Evolutionary conservation across 148 eudicot genomes (phyloP).

Genomic region (Bassia scoparia): DNA sequence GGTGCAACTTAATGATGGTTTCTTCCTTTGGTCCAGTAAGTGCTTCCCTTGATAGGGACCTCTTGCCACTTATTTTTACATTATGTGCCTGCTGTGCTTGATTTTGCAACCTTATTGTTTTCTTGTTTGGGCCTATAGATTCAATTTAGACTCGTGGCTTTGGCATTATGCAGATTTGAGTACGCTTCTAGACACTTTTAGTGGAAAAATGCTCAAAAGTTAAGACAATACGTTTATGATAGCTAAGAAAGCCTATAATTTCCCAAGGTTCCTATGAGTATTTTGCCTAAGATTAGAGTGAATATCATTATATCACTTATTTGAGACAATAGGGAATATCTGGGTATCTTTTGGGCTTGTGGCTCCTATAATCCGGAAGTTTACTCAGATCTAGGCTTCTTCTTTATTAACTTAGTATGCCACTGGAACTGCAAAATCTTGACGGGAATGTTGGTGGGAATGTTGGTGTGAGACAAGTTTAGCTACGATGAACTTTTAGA

Average conservation of each 20-base stretch:
- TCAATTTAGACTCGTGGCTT: conserved; percentile 8
- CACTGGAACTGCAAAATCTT: no score
- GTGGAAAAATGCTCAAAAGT: conserved; percentile 6
- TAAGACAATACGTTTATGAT: not conserved
- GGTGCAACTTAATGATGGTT: conserved; percentile 32
- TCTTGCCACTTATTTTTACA: conserved; percentile 6
- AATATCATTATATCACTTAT: not conserved
- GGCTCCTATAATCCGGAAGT: not conserved
- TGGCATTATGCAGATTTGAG: conserved; percentile 18
- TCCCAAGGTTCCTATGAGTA: not conserved
- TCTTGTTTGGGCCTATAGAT: conserved; percentile 16
- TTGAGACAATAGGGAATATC: not conserved
- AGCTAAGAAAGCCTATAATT: not conserved
- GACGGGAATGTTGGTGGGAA: no score
- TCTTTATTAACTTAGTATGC: no score
- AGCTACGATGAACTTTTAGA: not conserved
- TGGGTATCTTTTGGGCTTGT: not conserved
- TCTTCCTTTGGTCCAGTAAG: conserved; percentile 19
- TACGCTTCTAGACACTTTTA: conserved; percentile 9
- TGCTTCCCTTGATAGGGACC: conserved; percentile 27
- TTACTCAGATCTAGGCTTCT: no score
- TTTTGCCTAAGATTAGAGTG: not conserved
- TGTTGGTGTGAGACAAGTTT: not conserved
- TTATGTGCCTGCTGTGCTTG: conserved; percentile 20
- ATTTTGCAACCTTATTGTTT: conserved; percentile 19